Percentiles rank a stretch among this genome's conserved stretches.
Conservation (phyloP, 2,329 filamentous ascomycete genomes). For the Cytospora chrysosperma region DNA sequence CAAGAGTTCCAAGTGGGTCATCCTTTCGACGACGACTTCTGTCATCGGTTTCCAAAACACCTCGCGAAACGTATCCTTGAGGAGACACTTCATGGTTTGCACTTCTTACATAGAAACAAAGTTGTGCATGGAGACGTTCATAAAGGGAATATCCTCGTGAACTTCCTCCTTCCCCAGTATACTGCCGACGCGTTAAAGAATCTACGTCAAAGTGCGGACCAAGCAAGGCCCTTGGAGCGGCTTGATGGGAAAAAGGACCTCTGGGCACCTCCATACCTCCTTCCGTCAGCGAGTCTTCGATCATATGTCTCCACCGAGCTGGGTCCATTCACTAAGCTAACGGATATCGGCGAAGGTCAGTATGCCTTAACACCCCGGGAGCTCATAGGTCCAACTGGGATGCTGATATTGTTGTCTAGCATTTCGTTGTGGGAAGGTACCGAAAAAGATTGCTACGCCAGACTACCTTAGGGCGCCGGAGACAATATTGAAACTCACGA, state of each 20-base stretch:
- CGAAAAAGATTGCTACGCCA: conserved; percentile 1
- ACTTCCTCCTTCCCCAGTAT: not conserved
- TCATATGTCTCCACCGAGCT: conserved; percentile 6
- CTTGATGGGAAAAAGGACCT: conserved; percentile 9
- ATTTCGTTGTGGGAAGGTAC: not conserved
- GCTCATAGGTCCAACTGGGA: not conserved
- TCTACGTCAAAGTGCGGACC: not conserved
- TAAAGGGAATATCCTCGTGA: conserved; percentile 5
- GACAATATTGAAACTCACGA: not conserved
- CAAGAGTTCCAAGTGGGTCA: not conserved
- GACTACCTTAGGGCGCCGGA: conserved; percentile 2
- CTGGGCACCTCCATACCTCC: conserved; percentile 11
- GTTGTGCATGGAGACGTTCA: conserved; percentile 16
- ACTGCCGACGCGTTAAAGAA: not conserved
- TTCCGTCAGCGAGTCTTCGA: not conserved
- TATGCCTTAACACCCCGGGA: not conserved
- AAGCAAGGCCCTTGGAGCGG: conserved; percentile 7
- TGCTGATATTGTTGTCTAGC: not conserved
- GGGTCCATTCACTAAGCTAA: conserved; percentile 3
- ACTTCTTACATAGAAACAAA: conserved; percentile 1
- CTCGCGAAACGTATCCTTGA: conserved; percentile 4
- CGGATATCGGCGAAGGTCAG: conserved; percentile 13
- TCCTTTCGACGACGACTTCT: conserved; percentile 3
- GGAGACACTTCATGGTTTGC: not conserved
- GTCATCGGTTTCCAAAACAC: not conserved